Evolutionary conservation across 2,329 filamentous ascomycete genomes (phyloP).

Genomic region (Epichloe typhina): DNA sequence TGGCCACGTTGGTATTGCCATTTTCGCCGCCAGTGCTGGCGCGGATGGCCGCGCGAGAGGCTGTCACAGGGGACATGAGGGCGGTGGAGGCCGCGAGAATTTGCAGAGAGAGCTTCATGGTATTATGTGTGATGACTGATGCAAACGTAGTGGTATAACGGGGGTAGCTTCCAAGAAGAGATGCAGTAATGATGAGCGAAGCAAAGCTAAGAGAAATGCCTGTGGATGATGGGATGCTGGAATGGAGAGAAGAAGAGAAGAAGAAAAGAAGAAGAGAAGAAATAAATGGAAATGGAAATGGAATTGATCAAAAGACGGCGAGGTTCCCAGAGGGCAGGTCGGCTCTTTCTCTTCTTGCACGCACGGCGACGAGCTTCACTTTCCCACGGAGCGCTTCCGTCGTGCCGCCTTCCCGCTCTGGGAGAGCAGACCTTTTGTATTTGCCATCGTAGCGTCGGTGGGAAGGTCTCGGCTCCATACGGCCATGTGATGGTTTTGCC

Average conservation of each 20-base stretch:
- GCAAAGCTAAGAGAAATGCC: background rate
- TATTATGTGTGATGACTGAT: slow-evolving; percentile 1
- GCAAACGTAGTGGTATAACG: background rate
- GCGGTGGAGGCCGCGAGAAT: slow-evolving; percentile 6
- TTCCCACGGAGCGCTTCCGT: background rate
- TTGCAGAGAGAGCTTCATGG: slow-evolving; percentile 7
- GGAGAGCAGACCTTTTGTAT: background rate
- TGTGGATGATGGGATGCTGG: background rate
- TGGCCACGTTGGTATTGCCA: background rate
- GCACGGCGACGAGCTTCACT: background rate
- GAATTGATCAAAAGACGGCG: background rate
- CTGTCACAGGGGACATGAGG: slow-evolving; percentile 6
- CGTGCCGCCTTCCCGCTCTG: background rate
- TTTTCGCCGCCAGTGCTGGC: background rate
- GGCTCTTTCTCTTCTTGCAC: background rate
- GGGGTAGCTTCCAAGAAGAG: slow-evolving; percentile 1
- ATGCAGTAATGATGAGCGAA: slow-evolving; percentile 2
- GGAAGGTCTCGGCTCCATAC: background rate
- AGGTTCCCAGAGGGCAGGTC: background rate
- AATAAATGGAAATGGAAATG: background rate
- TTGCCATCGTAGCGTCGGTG: background rate
- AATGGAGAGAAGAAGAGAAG: background rate
- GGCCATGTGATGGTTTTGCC: background rate
- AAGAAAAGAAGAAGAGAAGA: background rate
- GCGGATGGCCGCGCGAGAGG: background rate